Base-by-base conservation (phyloP, 208 protist species). In the Ichthyophonus hoferi region DNA sequence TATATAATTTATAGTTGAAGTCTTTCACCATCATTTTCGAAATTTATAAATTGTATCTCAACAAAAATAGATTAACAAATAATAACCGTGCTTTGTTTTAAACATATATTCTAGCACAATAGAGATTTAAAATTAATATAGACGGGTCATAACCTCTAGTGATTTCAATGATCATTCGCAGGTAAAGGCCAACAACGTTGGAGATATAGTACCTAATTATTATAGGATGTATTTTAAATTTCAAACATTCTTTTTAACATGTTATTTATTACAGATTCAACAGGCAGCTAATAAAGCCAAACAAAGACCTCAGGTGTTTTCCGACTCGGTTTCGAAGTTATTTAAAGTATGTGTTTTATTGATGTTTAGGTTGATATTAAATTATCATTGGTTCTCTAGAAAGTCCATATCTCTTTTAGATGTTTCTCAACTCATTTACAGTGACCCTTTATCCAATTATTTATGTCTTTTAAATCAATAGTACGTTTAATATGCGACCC, bases 291-390 rank as follows among this genome's bases (percentile, higher is more conserved):
- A 91, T 41, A 91, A 93, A 79, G 91, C 93, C 42, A 91, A 93
- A 2, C 50, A 97, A 42, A 92, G 93, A 12, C 95, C 96, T 41
- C 92, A 96, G 83, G 94, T 96, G 34, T 98, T 98, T 92, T 97
- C 95, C 58, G 96, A 98, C 35, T 77, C 91, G 24, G 94, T 98
- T 41, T 94, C 96, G 2, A 86, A 92, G 31, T 92, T 93, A 83
- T 99, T 99, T 67, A 67, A 67, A 24, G 50, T 67, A 67, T 24
- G 24, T 7, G 14, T 67, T 67, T 24, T 67, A n/a, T 67, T n/a
- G n/a, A n/a, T n/a, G n/a, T n/a, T n/a, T n/a, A n/a, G n/a, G n/a
- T n/a, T n/a, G n/a, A n/a, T n/a, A n/a, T n/a, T n/a, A n/a, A n/a
- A n/a, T n/a, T n/a, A n/a, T n/a, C n/a, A n/a, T n/a, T n/a, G n/a